Base-by-base conservation (phyloP, 1,284 basidiomycete species). In the Lentinula novae-zelandiae region DNA sequence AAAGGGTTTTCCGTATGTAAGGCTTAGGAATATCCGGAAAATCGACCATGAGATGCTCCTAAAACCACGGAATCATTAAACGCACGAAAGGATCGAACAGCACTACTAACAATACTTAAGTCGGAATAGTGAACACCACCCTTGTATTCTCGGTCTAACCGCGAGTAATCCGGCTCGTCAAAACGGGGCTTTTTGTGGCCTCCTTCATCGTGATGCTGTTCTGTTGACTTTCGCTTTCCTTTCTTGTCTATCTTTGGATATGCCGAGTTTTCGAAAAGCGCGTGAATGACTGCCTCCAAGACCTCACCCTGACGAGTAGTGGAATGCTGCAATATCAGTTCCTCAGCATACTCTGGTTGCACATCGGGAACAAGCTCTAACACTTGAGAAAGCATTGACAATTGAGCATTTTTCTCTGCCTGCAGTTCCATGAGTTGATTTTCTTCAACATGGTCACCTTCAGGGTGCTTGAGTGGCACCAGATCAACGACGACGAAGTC, bases 361-460 rank as follows among this genome's bases (percentile, higher is more conserved):
- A 89, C 85, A 65, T 90, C 85, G 0, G 89, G 89, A 22, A 90
- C 71, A 40, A 91, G 79, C 67, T 89, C 87, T 46, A 88, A 73
- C 39, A 90, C 76, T 53, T 77, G 81, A 6, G 79, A 77, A 51
- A 84, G 71, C 60, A 68, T 73, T 27, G 13, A 20, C 8, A 62
- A 59, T 33, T 60, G 22, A 10, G 63, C 58, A 44, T 60, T 60
- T 36, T 51, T 22, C 38, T 64, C 63, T 15, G 20, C 49, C 42
- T 49, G 42, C 7, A 60, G 46, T 39, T 50, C 20, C 27, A 49
- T 56, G 44, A 51, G 15, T 33, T 60, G 61, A n/a, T 61, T n/a
- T 13, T 31, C 50, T 34, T 61, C 39, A 9, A 20, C 54, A n/a
- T 13, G 40, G 22, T 53, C 40, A 20, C 5, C n/a, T 36, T 20